Evolutionary conservation across 2,329 filamentous ascomycete species (phyloP), one percentile per base, ranked within the genome.

Genomic region (Fusarium humuli): DNA sequence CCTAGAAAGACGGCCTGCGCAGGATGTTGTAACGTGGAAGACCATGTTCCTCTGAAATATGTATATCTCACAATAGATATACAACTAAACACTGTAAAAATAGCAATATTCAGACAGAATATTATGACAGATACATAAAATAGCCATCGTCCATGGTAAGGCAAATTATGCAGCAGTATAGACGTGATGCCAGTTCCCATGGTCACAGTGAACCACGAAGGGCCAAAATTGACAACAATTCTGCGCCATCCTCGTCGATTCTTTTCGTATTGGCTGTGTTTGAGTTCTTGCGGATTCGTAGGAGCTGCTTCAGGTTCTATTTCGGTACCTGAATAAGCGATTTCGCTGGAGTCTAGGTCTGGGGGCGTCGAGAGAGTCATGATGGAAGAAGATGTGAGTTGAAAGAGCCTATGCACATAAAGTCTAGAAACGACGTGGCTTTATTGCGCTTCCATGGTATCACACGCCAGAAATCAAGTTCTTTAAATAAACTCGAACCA

Each of bases 101-200:
- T 78, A 0, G 81, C 40, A 3, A 85, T 75, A 68, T 91, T 90
- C 13, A 91, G 79, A 6, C 79, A 77, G 66, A 91, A 90, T 64
- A 91, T 83, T 48, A 83, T 73, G 13, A 86, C 80, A 1, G 87
- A 85, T 25, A 90, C 78, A 76, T 85, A 88, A 68, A 87, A 83
- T 1, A 91, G 79, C 81, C 84, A 87, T 13, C 70, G 66, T 3
- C 83, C 81, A 59, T 87, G 83, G 76, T 88, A 91, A 0, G 88
- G 88, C 6, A 91, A 82, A 11, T 83, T 83, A 63, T 86, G 80
- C 7, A 91, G 81, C 7, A 91, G 79, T 25, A 90, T 83, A 0
- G 86, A 86, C 1, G 88, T 84, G 42, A 91, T 86, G 14, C 89
- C 90, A 0, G 89, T 91, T 30, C 89, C 88, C 88, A 91, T 88